Base-by-base conservation (phyloP, 202 grass and related monocot genomes). In the Zizania palustris region DNA sequence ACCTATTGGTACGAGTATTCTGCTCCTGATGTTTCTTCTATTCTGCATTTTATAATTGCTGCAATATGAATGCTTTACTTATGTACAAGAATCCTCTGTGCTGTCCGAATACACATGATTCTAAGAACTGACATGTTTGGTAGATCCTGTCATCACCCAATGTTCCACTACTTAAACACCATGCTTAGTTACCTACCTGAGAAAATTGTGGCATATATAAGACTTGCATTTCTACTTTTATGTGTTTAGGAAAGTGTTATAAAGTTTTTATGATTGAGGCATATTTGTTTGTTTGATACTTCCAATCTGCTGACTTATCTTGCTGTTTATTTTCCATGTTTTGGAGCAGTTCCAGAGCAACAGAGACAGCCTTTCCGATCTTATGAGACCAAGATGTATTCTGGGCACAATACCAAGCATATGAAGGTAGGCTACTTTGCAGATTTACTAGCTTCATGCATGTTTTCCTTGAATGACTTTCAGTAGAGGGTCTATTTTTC, bases 1-100 rank as follows among this genome's bases (percentile, higher is more conserved):
- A 5, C 96, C 96, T 63, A 86, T 99, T 61, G 92, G 92, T 99
- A 93, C 43, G 50, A 73, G 16, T 45, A 5, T 84, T 71, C 37
- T 51, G 21, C 14, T 20, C 28, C 13, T 53, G 5, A 19, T 37
- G 14, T 4, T 69, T 82, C 45, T 69, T 82, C 45, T 4, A 43
- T 81, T 22, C 44, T 75, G 40, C 40, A 6, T n/a, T 82, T 70
- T 11, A 5, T 8, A 22, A 18, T 5, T 65, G 16, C 41, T 45
- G 3, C 58, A 65, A 53, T 36, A 55, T 39, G 20, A 41, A 38
- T 28, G 28, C 28, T 28, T 28, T 69, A 22, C 63, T 58, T 7
- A 38, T 44, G 11, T 11, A 4, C 2, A 45, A 2, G 1, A 15
- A 63, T 28, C 7, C 11, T 34, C 55, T 73, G 6, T 1, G 14